phyloP scores from a whole-genome alignment of 805 yeast species.

The Candida wancherniae region DNA sequence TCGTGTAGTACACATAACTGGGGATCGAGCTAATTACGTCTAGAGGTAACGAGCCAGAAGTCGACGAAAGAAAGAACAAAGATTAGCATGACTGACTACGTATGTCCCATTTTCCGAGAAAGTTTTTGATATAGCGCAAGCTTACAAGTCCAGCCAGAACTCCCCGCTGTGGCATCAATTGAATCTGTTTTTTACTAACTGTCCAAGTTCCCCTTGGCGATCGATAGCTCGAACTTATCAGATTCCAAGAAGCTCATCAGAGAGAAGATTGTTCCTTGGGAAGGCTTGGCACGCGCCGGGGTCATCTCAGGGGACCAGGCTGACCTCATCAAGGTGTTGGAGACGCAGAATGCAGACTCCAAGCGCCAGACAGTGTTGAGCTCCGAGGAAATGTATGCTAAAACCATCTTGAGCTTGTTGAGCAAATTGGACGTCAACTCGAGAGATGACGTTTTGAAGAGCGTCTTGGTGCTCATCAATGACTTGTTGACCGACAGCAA shows the following conservation, averaged over 20 bases:
- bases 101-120: slow-evolving; percentile 3
- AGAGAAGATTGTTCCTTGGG: slow-evolving; percentile 87
- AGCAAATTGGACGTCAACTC: slow-evolving; percentile 38
- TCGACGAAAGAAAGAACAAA: too few species aligned
- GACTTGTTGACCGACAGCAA: slow-evolving; percentile 47
- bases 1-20: too few species aligned
- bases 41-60: too few species aligned
- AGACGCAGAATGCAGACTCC: slow-evolving; percentile 42
- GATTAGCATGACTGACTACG: slow-evolving; percentile 5
- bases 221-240: slow-evolving; percentile 63
- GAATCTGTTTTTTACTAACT: slow-evolving; percentile 7
- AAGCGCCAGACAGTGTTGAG: slow-evolving; percentile 37
- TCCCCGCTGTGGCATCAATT: too few species aligned
- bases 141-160: too few species aligned
- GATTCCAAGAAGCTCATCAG: slow-evolving; percentile 66
- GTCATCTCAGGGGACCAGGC: slow-evolving; percentile 68
- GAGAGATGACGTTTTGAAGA: slow-evolving; percentile 64
- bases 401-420: slow-evolving; percentile 51
- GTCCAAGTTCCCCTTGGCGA: slow-evolving; percentile 30
- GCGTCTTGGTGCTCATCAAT: slow-evolving; percentile 55
- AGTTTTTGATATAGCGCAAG: too few species aligned
- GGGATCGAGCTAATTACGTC: too few species aligned
- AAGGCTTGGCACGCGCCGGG: slow-evolving; percentile 74
- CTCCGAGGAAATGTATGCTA: slow-evolving; percentile 49
- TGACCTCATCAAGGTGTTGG: slow-evolving; percentile 49